A percentile compares a stretch with the other conserved stretches of the same genome.
Conservation (phyloP, 2,329 filamentous ascomycete species). For the Nothopassalora personata region DNA sequence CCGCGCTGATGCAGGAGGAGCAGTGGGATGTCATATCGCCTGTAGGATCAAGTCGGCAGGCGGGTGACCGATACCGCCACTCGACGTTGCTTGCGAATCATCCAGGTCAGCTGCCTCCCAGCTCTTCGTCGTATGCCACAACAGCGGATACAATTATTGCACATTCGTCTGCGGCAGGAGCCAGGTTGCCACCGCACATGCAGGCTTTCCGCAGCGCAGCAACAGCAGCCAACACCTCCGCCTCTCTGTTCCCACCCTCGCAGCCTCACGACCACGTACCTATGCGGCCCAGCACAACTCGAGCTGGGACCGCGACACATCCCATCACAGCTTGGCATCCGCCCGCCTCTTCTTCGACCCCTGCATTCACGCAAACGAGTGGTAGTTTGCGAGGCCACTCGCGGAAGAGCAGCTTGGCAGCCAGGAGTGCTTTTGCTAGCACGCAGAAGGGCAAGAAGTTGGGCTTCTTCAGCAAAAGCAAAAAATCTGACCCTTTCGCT, state of each 20-base stretch:
- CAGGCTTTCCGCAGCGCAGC: slow-evolving; percentile 29
- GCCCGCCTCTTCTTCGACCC: slow-evolving; percentile 21
- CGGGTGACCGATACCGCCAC: slow-evolving; percentile 16
- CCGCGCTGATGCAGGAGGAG: slow-evolving; percentile 14
- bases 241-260: slow-evolving; percentile 27
- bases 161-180: slow-evolving; percentile 5
- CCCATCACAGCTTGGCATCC: slow-evolving; percentile 34
- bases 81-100: slow-evolving; percentile 26
- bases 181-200: slow-evolving; percentile 29
- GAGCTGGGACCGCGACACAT: slow-evolving; percentile 27
- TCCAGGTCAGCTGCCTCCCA: slow-evolving; percentile 18
- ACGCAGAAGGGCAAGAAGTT: slow-evolving; percentile 26
- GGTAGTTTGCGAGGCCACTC: slow-evolving; percentile 5
- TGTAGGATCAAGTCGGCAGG: background rate
- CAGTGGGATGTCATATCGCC: slow-evolving; percentile 21
- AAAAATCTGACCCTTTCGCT: slow-evolving; percentile 9
- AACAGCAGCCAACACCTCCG: slow-evolving; percentile 15
- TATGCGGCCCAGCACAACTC: slow-evolving; percentile 15
- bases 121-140: slow-evolving; percentile 14
- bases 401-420: slow-evolving; percentile 17
- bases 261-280: slow-evolving; percentile 27
- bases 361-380: slow-evolving; percentile 5
- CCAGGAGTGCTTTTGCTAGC: slow-evolving; percentile 19
- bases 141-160: slow-evolving; percentile 2
- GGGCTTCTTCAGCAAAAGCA: slow-evolving; percentile 24